phyloP scores from a whole-genome alignment of 2,329 filamentous ascomycete genomes.

The Elsinoe arachidis region DNA sequence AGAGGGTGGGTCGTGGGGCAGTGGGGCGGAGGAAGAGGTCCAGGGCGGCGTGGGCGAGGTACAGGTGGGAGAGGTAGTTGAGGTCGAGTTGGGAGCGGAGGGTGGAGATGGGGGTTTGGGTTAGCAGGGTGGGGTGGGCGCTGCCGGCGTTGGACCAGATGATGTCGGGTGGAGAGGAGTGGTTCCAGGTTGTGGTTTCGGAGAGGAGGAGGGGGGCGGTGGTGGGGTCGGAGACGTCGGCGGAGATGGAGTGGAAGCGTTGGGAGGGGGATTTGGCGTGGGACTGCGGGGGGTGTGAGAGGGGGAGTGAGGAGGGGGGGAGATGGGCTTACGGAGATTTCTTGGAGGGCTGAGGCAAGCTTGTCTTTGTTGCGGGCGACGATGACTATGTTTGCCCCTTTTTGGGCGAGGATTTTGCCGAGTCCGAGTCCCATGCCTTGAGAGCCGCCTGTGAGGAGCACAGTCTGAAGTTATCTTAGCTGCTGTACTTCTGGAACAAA shows the following conservation, averaged over 20 bases:
- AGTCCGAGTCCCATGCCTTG: slow-evolving; percentile 81
- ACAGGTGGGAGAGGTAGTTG: slow-evolving; percentile 80
- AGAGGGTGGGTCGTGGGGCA: slow-evolving; percentile 34
- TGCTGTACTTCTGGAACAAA: slow-evolving; percentile 4
- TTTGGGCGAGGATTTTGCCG: slow-evolving; percentile 64
- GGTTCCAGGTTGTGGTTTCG: slow-evolving; percentile 72
- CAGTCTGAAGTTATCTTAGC: slow-evolving; percentile 49
- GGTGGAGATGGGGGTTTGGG: slow-evolving; percentile 59
- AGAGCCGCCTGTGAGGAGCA: slow-evolving; percentile 83
- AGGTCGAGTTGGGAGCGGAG: slow-evolving; percentile 78
- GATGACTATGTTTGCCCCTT: slow-evolving; percentile 80
- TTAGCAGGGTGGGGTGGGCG: slow-evolving; percentile 65
- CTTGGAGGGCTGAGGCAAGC: slow-evolving; percentile 59
- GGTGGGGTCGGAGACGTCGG: slow-evolving; percentile 64
- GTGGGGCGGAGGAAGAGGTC: slow-evolving; percentile 57
- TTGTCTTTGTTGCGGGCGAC: slow-evolving; percentile 70
- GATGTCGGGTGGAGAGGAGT: slow-evolving; percentile 63
- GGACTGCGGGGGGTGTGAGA: slow-evolving; percentile 42
- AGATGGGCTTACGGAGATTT: slow-evolving; percentile 35
- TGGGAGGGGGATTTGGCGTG: slow-evolving; percentile 60
- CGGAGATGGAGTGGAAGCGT: slow-evolving; percentile 73
- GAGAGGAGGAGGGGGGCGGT: slow-evolving; percentile 63
- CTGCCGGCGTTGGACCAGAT: slow-evolving; percentile 86
- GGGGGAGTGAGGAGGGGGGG: slow-evolving; percentile 13
- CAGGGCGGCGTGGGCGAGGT: slow-evolving; percentile 75